Base-by-base conservation (phyloP, 2,329 filamentous ascomycete genomes). In the Phyllosticta citribraziliensis region DNA sequence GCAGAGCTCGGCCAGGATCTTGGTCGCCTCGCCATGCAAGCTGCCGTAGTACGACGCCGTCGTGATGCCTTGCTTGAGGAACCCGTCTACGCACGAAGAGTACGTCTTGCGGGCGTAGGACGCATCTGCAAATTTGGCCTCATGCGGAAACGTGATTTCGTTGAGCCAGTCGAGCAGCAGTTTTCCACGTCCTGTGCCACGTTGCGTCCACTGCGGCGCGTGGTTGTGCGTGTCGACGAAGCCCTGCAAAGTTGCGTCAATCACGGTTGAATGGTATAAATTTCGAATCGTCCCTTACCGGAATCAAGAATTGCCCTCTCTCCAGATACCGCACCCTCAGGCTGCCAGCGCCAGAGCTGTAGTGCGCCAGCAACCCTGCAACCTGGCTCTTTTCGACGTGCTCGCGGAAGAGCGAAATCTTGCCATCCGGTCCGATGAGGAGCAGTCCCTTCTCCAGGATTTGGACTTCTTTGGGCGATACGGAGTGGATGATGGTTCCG, bases 211-310 rank as follows among this genome's bases (percentile, higher is more conserved):
- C 70, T 81, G 79, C 2, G 85, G 85, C 0, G 86, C 85, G 67
- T 88, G 86, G 63, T 86, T 86, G 70, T 88, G 86, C 1, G 84
- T 87, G 73, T 88, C 85, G 58, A 88, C 74, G 66, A 85, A 81
- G 52, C 83, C 82, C 33, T 40, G 33, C 8, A 9, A 40, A 12
- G 9, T 30, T 10, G 27, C 11, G 14, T 40, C 33, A 40, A 40
- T 40, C 11, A 5, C 33, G 5, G 12, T 12, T 40, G 9, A 30
- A 30, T 11, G 5, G 12, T 17, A 40, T 3, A 3, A 40, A 40
- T 12, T 11, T 40, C 33, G 27, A 40, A 40, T 40, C 1, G 5
- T 40, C 14, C 11, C 33, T 40, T 40, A 40, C 33, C 0, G 84
- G 83, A 61, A 84, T 79, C 55, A 85, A 70, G 66, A 86, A 84